These are phyloP conservation scores for Penicillium paradoxum DNA, from an alignment of 495 filamentous ascomycete genomes.

Conservation along the genomic window DNA sequence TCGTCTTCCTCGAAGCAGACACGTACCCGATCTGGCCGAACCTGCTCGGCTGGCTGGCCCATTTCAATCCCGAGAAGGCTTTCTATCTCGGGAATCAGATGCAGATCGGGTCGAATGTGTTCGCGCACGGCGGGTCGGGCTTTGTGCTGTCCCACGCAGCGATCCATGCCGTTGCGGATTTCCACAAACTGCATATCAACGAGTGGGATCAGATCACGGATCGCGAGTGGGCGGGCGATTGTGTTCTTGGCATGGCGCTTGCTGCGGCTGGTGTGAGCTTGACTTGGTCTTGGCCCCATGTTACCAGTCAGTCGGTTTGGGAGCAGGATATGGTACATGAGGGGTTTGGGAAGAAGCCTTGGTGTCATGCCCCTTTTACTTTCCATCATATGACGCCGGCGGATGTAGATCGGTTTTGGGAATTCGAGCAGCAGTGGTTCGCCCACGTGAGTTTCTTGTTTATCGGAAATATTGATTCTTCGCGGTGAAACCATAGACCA, in stretches of 20 bases:
- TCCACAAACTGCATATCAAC: slow-evolving; percentile 9
- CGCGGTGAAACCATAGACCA: too few species aligned
- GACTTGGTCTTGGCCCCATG: slow-evolving; percentile 36
- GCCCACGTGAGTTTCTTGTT: slow-evolving; percentile 8
- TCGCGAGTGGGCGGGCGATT: slow-evolving; percentile 39
- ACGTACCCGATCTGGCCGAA: slow-evolving; percentile 63
- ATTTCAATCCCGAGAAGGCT: slow-evolving; percentile 42
- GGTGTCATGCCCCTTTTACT: slow-evolving; percentile 45
- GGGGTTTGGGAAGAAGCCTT: slow-evolving; percentile 32
- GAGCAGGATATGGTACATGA: slow-evolving; percentile 40
- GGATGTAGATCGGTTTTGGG: slow-evolving; percentile 35
- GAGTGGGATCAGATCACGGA: slow-evolving; percentile 30
- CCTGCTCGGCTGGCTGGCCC: slow-evolving; percentile 50
- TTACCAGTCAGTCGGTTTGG: slow-evolving; percentile 25
- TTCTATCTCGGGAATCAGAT: slow-evolving; percentile 55
- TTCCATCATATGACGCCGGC: slow-evolving; percentile 45
- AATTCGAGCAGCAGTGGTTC: slow-evolving; percentile 42
- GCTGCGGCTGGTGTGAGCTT: slow-evolving; percentile 29
- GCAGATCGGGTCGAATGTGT: slow-evolving; percentile 39
- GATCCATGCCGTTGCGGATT: slow-evolving; percentile 23
- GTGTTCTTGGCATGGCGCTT: slow-evolving; percentile 42
- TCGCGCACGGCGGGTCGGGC: slow-evolving; percentile 65
- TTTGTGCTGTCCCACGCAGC: slow-evolving; percentile 47
- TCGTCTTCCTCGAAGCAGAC: slow-evolving; percentile 64
- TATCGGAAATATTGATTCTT: too few species aligned